These are phyloP conservation scores for Mycosarcoma maydis DNA, from an alignment of 1,284 basidiomycete species.

Conservation along the genomic window DNA sequence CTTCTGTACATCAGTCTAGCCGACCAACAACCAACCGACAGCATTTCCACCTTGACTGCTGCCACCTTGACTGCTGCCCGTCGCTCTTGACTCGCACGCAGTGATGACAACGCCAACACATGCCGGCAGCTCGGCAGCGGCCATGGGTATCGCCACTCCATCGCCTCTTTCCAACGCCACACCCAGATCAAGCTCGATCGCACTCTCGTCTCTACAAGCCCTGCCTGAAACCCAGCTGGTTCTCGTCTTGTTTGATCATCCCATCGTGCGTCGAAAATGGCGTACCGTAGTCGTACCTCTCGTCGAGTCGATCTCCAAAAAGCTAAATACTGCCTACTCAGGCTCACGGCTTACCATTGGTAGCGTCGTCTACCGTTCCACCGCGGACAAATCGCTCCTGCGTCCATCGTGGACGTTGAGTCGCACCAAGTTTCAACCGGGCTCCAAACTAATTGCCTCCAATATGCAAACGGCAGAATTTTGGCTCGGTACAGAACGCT, in stretches of 20 bases:
- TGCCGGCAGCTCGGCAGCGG: slow-evolving; percentile 22
- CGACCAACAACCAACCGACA: too few species aligned
- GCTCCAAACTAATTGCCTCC: slow-evolving; percentile 32
- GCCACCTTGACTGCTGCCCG: too few species aligned
- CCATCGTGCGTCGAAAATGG: slow-evolving; percentile 33
- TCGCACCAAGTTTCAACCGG: slow-evolving; percentile 19
- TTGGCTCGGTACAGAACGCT: slow-evolving; percentile 16
- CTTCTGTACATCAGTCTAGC: too few species aligned
- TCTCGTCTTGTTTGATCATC: slow-evolving; percentile 39
- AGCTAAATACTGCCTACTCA: slow-evolving; percentile 28
- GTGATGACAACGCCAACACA: slow-evolving; percentile 38
- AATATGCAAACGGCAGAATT: slow-evolving; percentile 13
- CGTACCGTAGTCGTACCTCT: slow-evolving; percentile 29
- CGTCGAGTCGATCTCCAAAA: slow-evolving; percentile 29
- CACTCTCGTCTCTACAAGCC: slow-evolving; percentile 30
- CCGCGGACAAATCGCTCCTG: slow-evolving; percentile 29
- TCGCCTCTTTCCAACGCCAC: slow-evolving; percentile 37
- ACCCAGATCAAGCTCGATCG: slow-evolving; percentile 24
- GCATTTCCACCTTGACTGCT: too few species aligned
- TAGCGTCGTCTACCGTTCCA: slow-evolving; percentile 33
- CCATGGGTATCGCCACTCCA: slow-evolving; percentile 24
- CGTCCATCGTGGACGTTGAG: slow-evolving; percentile 26
- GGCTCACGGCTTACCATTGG: slow-evolving; percentile 39
- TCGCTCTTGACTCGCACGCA: not conserved
- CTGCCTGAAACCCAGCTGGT: slow-evolving; percentile 44